Evolutionary conservation across 352 stramenopile genomes (phyloP), one percentile per base, ranked within the genome.

Genomic region (Globisporangium cystogenes): DNA sequence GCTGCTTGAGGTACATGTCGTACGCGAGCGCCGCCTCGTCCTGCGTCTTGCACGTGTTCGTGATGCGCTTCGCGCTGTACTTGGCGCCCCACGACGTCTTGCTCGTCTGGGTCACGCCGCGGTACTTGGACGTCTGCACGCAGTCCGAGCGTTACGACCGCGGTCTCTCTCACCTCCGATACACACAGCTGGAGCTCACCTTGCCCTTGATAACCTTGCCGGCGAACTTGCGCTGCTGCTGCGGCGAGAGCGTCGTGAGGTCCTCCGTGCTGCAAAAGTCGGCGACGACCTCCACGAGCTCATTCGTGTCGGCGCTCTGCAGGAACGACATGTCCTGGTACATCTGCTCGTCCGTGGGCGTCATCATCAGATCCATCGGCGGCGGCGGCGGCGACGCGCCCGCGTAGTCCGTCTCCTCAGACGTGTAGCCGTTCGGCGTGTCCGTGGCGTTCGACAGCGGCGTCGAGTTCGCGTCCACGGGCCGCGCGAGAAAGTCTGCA

Each of bases 81-180:
- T 92, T 93, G 56, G 82, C 82, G n/a, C 82, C 81, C 85, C 82
- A 95, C 31, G 77, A 87, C 16, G 78, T 92, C 64, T 93, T 92
- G 56, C 79, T 95, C 26, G 82, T 93, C 59, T 91, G 80, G 11
- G 82, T 93, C 36, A 95, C 82, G 18, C 82, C 82, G 11, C 81
- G 78, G 49, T 89, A 95, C 65, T 92, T 91, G 69, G 85, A 93
- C n/a, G 82, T 93, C 72, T 91, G 20, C 20, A 15, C 6, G 40
- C 10, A 16, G n/a, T 14, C 4, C 10, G 7, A 44, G 4, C 11
- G 14, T 2, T 7, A 44, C 11, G 16, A 11, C 20, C n/a, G 6
- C 7, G 10, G 7, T 14, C 40, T 0, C n/a, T 18, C n/a, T 7
- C 27, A 45, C 15, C 14, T 4, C 18, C 21, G 18, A 68, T 51